phyloP scores from a whole-genome alignment of 1,139 yeast genomes.

The Yamadazyma kanchanaburiensis region DNA sequence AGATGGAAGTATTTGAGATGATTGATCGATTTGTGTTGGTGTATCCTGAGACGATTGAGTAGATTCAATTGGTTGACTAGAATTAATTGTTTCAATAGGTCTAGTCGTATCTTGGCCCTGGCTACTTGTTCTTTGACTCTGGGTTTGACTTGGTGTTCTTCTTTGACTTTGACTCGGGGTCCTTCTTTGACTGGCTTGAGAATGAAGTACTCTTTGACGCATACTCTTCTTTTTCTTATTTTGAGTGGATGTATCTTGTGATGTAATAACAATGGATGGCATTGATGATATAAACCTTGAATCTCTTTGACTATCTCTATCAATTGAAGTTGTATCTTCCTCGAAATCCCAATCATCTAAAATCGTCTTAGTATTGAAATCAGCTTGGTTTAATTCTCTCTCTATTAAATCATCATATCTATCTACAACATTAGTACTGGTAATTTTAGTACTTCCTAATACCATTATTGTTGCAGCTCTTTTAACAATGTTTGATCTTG shows the following conservation, averaged over 20 bases:
- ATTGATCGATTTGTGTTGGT: background rate
- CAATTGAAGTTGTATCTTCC: conserved; percentile 5
- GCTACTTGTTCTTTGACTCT: too few relatives aligned
- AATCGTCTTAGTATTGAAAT: conserved; percentile 19
- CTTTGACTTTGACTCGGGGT: too few relatives aligned
- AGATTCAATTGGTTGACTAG: too few relatives aligned
- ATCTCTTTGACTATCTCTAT: conserved; percentile 1
- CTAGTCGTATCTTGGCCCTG: too few relatives aligned
- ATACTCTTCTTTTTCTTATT: conserved; percentile 6
- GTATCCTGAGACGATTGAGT: background rate
- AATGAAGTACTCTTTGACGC: conserved; percentile 4
- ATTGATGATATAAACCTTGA: conserved; percentile 13
- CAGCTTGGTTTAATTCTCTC: conserved; percentile 12
- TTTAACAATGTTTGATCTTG: conserved; percentile 13
- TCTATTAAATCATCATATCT: conserved; percentile 10
- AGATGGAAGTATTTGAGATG: background rate
- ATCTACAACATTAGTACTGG: conserved; percentile 9
- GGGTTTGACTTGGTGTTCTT: too few relatives aligned
- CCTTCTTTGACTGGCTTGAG: too few relatives aligned
- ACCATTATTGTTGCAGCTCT: conserved; percentile 20
- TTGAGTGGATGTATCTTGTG: conserved; percentile 15
- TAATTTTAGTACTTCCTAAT: conserved; percentile 23
- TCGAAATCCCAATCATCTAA: conserved; percentile 26
- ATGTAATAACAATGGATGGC: conserved; percentile 22
- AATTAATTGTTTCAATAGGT: too few relatives aligned